Evolutionary conservation across 495 filamentous ascomycete species (phyloP).

Genomic region (Neurospora intermedia): DNA sequence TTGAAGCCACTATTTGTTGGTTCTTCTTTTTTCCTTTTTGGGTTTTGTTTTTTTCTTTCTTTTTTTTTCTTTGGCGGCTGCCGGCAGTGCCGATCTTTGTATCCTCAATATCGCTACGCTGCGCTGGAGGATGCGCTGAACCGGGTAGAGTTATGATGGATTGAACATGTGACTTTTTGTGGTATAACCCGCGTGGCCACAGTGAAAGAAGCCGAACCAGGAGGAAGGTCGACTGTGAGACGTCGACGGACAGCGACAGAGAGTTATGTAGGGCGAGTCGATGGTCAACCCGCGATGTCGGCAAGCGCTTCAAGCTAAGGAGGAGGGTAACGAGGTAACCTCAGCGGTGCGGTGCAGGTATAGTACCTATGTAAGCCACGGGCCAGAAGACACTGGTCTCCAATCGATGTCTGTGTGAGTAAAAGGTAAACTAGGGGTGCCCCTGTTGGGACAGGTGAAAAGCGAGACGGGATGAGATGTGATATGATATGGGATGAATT

Average conservation of each 20-base stretch:
- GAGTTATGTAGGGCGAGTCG: neutral
- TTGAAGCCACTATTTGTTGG: neutral
- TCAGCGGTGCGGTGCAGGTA: neutral
- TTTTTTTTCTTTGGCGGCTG: neutral
- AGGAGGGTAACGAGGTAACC: neutral
- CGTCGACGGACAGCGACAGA: neutral
- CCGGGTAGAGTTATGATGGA: neutral
- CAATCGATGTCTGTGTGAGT: neutral
- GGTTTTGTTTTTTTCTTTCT: neutral
- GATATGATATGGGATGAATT: neutral
- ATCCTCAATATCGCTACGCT: neutral
- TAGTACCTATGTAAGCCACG: neutral
- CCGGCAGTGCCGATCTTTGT: neutral
- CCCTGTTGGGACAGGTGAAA: neutral
- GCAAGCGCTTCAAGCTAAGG: neutral
- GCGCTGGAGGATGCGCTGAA: neutral
- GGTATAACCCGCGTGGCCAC: neutral
- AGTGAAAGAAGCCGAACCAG: neutral
- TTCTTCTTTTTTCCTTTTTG: too few relatives aligned
- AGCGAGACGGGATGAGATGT: neutral
- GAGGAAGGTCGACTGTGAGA: neutral
- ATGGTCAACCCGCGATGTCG: neutral
- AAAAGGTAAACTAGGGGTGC: neutral
- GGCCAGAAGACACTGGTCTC: neutral
- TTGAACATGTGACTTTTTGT: neutral